A percentile compares a stretch with the other conserved stretches of the same genome.
phyloP scores from a whole-genome alignment of 2,329 filamentous ascomycete species.

The Phaeosphaeria sp. region DNA sequence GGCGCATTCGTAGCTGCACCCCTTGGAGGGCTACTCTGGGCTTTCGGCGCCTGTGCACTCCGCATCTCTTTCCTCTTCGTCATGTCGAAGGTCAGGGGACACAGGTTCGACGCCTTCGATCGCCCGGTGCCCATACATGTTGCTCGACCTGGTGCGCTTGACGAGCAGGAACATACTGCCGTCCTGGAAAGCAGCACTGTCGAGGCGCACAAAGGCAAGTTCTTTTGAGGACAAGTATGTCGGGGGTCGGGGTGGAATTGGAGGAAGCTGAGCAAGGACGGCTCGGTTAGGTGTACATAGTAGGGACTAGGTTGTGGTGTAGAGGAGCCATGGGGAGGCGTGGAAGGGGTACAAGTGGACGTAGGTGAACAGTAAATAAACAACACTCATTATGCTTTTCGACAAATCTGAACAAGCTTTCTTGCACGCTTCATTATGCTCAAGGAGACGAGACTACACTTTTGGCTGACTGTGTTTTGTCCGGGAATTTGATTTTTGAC shows the following conservation, averaged over 20 bases:
- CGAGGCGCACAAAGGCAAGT: slow-evolving; percentile 35
- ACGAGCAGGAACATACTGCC: slow-evolving; percentile 32
- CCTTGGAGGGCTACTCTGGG: slow-evolving; percentile 76
- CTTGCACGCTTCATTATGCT: too few species aligned
- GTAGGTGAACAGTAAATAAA: too few species aligned
- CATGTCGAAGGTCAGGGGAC: slow-evolving; percentile 63
- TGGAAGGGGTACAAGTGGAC: too few species aligned
- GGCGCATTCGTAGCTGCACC: slow-evolving; percentile 80
- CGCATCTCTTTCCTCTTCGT: slow-evolving; percentile 67
- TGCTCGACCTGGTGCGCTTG: slow-evolving; percentile 17
- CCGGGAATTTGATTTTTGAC: too few species aligned
- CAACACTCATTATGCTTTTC: too few species aligned
- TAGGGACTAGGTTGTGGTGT: background rate
- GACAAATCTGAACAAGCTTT: too few species aligned
- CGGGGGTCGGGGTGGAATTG: background rate
- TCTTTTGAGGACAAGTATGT: slow-evolving; percentile 31
- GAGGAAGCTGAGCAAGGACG: background rate
- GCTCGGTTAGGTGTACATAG: background rate
- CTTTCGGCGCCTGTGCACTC: slow-evolving; percentile 65
- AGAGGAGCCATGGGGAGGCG: background rate
- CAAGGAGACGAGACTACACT: too few species aligned
- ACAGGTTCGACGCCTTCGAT: slow-evolving; percentile 72
- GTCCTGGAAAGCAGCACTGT: slow-evolving; percentile 31
- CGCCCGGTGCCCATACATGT: slow-evolving; percentile 30
- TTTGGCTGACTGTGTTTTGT: too few species aligned